Base-by-base conservation (phyloP, 2,329 filamentous ascomycete species). In the Aspergillus tubingensis region DNA sequence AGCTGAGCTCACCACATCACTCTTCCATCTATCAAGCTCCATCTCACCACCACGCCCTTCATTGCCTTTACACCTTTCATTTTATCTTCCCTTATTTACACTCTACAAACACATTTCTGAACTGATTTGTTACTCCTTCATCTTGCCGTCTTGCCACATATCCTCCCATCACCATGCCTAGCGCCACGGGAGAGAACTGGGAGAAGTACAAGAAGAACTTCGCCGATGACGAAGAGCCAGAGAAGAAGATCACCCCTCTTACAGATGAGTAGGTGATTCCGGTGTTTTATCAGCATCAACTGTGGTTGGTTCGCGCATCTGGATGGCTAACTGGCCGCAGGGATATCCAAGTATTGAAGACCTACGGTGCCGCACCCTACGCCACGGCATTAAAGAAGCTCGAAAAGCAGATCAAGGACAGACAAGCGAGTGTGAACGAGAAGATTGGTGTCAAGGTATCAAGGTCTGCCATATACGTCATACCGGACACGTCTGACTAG, bases 191-290 rank as follows among this genome's bases (percentile, higher is more conserved):
- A 77, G 82, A 85, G 79, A 91, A 87, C 86, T 99, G 95, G 95
- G 95, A 99, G 86, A 98, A 98, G 84, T 98, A 96, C 85, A 87
- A 91, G 82, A 97, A 98, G 86, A 93, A 89, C 76, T 99, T 91
- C 76, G 94, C 90, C 75, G 95, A 99, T 75, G 95, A 99, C 72
- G 95, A 98, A 78, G 84, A 93, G 79, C 92, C 96, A 77, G 95
- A 99, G 86, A 99, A 99, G 89, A 99, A 99, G 87, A 99, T 99
- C 76, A 94, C 92, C 62, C 95, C 95, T 67, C 83, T 99, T 65
- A 90, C 93, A 69, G 95, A 98, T 82, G 95, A 98, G 94, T 97
- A 85, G 68, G 90, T 61, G 3, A 15, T n/a, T 47, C 41, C 23
- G 39, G 32, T 54, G 21, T 44, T 49, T 58, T 48, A 50, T 10